These are phyloP conservation scores for Yamadazyma olivae DNA, from an alignment of 805 yeast genomes.

Conservation along the genomic window DNA sequence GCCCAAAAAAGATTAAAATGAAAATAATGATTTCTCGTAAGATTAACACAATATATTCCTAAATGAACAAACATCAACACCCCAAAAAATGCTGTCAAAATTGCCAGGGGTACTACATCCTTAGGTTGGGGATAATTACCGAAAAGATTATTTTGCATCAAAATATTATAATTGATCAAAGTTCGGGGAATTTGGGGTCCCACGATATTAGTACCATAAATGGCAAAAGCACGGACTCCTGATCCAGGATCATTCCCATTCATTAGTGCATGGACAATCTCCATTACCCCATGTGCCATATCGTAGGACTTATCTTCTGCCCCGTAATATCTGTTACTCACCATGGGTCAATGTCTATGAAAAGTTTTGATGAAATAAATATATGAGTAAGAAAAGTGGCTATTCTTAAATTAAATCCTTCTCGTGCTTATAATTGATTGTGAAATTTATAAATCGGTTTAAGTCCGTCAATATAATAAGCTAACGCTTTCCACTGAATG, in stretches of 20 bases:
- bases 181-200: conserved; percentile 37
- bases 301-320: neutral
- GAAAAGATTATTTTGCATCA: conserved; percentile 48
- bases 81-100: conserved; percentile 52
- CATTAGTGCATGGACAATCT: conserved; percentile 18
- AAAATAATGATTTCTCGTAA: conserved; percentile 56
- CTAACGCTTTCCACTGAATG: too few relatives aligned
- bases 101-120: conserved; percentile 58
- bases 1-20: conserved; percentile 42
- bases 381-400: too few relatives aligned
- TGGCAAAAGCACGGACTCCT: conserved; percentile 18
- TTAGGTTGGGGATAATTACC: conserved; percentile 56
- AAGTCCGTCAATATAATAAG: too few relatives aligned
- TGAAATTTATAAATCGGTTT: too few relatives aligned
- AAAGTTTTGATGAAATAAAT: too few relatives aligned
- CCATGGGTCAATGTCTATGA: too few relatives aligned
- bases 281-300: conserved; percentile 11
- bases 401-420: too few relatives aligned
- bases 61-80: conserved; percentile 45
- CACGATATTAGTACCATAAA: conserved; percentile 26
- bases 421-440: too few relatives aligned
- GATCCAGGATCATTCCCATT: conserved; percentile 28
- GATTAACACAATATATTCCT: conserved; percentile 45
- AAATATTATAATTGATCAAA: conserved; percentile 32
- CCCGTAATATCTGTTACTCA: neutral